Conservation (phyloP, 106 monocot species). For the Acorus gramineus region DNA sequence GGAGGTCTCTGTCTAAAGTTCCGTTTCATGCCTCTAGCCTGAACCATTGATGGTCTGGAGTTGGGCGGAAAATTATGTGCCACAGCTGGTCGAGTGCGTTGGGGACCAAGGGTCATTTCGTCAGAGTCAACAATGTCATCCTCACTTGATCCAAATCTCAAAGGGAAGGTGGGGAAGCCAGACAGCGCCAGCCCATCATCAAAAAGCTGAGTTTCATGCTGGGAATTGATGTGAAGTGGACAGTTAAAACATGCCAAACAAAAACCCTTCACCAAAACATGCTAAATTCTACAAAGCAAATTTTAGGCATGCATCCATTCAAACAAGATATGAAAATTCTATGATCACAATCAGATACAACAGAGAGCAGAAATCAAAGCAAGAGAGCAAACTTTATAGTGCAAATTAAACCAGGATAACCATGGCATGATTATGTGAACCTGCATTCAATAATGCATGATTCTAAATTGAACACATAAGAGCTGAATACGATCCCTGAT, state of each 20-base stretch:
- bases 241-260: too few relatives aligned
- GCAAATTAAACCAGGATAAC: too few relatives aligned
- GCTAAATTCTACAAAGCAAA: too few relatives aligned
- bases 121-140: slow-evolving; percentile 86
- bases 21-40: slow-evolving; percentile 44
- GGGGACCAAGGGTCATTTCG: slow-evolving; percentile 45
- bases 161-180: slow-evolving; percentile 37
- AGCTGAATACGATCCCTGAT: too few relatives aligned
- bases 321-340: too few relatives aligned
- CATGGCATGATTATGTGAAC: too few relatives aligned
- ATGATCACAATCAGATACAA: too few relatives aligned
- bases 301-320: too few relatives aligned
- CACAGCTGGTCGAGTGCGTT: slow-evolving; percentile 24
- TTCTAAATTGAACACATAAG: too few relatives aligned
- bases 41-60: slow-evolving; percentile 29
- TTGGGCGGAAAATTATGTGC: slow-evolving; percentile 18
- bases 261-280: background rate
- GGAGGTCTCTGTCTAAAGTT: slow-evolving; percentile 43
- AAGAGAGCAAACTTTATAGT: too few relatives aligned
- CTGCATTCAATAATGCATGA: too few relatives aligned
- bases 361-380: too few relatives aligned
- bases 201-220: slow-evolving; percentile 90
- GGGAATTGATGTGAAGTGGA: slow-evolving; percentile 6
- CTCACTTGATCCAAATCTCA: slow-evolving; percentile 67
- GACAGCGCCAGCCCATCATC: slow-evolving; percentile 64